Percentiles rank a stretch among this genome's conserved stretches.
These are phyloP conservation scores for Geosiphon pyriformis DNA, from an alignment of 192 early-diverging fungal genomes.

Conservation along the genomic window DNA sequence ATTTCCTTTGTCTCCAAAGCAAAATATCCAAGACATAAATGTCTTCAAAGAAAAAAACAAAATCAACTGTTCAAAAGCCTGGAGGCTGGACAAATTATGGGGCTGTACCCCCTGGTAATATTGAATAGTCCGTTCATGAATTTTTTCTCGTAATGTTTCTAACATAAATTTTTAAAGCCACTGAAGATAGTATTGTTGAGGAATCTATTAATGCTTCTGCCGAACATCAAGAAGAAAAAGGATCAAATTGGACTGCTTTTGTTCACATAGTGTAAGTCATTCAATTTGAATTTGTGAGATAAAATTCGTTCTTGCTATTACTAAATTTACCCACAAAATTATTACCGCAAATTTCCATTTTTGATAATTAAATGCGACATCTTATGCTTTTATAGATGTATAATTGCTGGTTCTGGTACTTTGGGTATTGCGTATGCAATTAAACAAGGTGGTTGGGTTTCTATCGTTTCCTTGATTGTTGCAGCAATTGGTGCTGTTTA, in stretches of 20 bases:
- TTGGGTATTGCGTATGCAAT: constrained; percentile 54
- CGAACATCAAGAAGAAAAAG: background rate
- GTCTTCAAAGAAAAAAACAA: too few species aligned
- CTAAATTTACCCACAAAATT: background rate
- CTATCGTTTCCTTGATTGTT: constrained; percentile 58
- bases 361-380: background rate
- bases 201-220: background rate
- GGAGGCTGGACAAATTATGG: constrained; percentile 1
- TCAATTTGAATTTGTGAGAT: background rate
- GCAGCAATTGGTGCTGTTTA: constrained; percentile 66
- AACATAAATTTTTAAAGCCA: too few species aligned
- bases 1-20: too few species aligned
- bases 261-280: constrained; percentile 16
- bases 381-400: constrained; percentile 33
- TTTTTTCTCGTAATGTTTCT: background rate
- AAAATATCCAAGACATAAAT: too few species aligned
- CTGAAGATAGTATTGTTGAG: background rate
- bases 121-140: background rate
- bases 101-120: background rate
- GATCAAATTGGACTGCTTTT: constrained; percentile 19
- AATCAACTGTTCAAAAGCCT: background rate
- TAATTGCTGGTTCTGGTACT: constrained; percentile 59
- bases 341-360: background rate
- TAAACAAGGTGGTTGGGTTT: constrained; percentile 73
- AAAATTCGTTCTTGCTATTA: background rate